Percentiles rank a stretch among this genome's conserved stretches.
phyloP scores from a whole-genome alignment of 2,329 filamentous ascomycete genomes.

The Botrytis deweyae region DNA sequence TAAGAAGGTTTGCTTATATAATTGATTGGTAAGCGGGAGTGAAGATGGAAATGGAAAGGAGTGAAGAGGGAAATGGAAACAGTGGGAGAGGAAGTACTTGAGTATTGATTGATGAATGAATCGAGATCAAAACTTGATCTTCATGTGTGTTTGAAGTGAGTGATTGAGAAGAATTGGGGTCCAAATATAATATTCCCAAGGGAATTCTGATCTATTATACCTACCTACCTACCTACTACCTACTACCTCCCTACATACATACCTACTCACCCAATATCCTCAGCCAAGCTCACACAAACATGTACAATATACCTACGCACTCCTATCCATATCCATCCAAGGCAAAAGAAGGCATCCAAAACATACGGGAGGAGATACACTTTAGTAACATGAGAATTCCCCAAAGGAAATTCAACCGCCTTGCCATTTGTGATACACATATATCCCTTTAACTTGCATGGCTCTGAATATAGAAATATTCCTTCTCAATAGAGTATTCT shows the following conservation, averaged over 20 bases:
- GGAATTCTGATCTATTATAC: neutral
- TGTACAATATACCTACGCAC: neutral
- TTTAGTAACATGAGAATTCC: neutral
- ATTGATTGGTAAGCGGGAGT: neutral
- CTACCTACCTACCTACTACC: neutral
- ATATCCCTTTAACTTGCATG: neutral
- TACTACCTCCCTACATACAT: too few species aligned
- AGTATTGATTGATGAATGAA: neutral
- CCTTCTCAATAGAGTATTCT: neutral
- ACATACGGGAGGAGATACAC: neutral
- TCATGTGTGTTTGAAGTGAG: neutral
- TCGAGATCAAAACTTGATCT: neutral
- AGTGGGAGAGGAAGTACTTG: too few species aligned
- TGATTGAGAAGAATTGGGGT: neutral
- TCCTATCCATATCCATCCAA: neutral
- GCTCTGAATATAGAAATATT: neutral
- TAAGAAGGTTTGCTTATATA: neutral
- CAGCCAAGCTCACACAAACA: neutral
- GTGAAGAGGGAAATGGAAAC: neutral
- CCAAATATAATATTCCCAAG: neutral
- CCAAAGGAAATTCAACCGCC: neutral
- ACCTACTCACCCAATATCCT: neutral
- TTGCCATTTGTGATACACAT: neutral
- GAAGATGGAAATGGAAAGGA: neutral
- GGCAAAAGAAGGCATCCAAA: slow-evolving; percentile 13